phyloP scores from a whole-genome alignment of 345 rosid genomes.

The Psidium guajava region DNA sequence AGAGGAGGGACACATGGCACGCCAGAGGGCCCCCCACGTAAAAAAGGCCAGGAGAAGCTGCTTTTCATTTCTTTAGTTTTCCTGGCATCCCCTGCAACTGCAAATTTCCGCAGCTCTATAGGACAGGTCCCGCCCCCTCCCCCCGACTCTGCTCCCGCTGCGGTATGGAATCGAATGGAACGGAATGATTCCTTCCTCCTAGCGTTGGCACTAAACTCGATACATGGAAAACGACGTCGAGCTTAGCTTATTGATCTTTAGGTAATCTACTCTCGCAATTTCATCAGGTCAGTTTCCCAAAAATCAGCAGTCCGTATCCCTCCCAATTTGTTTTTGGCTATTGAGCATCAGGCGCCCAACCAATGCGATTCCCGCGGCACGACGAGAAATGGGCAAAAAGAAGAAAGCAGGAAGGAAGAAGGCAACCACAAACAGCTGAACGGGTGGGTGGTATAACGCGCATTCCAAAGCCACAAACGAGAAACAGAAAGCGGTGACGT shows the following conservation, averaged over 20 bases:
- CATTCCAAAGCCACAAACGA: too few relatives aligned
- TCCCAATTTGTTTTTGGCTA: background rate
- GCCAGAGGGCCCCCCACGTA: background rate
- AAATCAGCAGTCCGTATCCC: background rate
- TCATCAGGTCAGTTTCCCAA: too few relatives aligned
- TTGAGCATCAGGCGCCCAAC: too few relatives aligned
- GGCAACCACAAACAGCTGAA: background rate
- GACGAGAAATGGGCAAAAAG: background rate
- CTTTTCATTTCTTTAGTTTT: background rate
- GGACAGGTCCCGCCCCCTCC: background rate
- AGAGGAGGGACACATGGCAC: background rate
- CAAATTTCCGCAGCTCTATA: background rate
- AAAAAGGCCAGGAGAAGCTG: background rate
- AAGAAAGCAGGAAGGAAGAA: too few relatives aligned
- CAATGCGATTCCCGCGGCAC: too few relatives aligned
- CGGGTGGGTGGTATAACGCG: background rate
- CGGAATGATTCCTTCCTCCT: background rate
- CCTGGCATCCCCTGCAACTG: background rate
- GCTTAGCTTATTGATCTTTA: background rate
- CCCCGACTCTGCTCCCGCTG: too few relatives aligned
- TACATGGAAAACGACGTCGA: background rate
- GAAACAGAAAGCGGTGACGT: background rate
- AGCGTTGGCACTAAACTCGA: background rate
- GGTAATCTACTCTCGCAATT: too few relatives aligned
- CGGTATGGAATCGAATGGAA: too few relatives aligned